These are phyloP conservation scores for Erigeron canadensis DNA, from an alignment of 129 eudicot genomes.

Conservation along the genomic window DNA sequence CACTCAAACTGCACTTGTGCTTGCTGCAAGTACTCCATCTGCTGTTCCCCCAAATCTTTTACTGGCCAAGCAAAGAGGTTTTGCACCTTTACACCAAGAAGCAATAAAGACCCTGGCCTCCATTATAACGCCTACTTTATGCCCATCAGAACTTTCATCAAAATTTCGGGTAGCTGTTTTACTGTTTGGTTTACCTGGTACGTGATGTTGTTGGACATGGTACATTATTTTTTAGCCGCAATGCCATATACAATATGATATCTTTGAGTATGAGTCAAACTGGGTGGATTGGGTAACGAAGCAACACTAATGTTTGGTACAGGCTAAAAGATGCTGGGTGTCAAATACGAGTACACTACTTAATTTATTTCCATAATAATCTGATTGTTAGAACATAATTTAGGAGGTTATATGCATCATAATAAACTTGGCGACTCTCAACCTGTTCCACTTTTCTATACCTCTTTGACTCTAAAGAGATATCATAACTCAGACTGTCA, in stretches of 20 bases:
- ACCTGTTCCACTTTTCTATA: too few relatives aligned
- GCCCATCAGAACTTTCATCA: slow-evolving; percentile 84
- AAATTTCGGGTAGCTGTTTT: slow-evolving; percentile 80
- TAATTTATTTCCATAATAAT: too few relatives aligned
- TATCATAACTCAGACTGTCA: too few relatives aligned
- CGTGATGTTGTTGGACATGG: slow-evolving; percentile 31
- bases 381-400: too few relatives aligned
- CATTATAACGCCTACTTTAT: slow-evolving; percentile 68
- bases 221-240: neutral
- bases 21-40: slow-evolving; percentile 85
- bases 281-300: neutral
- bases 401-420: too few relatives aligned
- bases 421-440: too few relatives aligned
- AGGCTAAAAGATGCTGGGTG: neutral
- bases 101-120: slow-evolving; percentile 67
- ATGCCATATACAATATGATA: neutral
- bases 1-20: slow-evolving; percentile 85
- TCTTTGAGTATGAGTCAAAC: neutral
- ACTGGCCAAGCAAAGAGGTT: slow-evolving; percentile 37
- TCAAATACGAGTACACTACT: neutral
- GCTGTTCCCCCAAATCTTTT: slow-evolving; percentile 78
- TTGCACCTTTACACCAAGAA: slow-evolving; percentile 61
- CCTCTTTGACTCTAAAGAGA: too few relatives aligned
- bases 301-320: too few relatives aligned
- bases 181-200: slow-evolving; percentile 78